phyloP scores from a whole-genome alignment of 1,284 basidiomycete genomes.

The Cutaneotrichosporon cavernicola region DNA sequence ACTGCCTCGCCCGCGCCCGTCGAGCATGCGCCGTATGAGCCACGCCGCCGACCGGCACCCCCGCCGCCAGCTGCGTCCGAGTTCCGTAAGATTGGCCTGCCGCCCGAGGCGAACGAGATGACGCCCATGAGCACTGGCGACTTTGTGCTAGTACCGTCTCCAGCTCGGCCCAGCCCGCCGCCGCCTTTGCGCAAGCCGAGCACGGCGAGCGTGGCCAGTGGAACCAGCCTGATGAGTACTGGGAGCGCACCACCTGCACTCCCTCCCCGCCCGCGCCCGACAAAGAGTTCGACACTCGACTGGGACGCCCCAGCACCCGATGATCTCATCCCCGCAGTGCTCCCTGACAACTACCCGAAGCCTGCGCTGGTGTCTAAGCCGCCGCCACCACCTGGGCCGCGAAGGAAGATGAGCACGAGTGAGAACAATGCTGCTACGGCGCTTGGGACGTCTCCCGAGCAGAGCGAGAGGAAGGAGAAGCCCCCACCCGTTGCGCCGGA shows the following conservation, averaged over 20 bases:
- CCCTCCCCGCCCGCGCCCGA: neutral
- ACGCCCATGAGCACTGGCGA: slow-evolving; percentile 45
- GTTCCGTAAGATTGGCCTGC: slow-evolving; percentile 22
- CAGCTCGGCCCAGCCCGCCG: slow-evolving; percentile 12
- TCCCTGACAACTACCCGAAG: slow-evolving; percentile 14
- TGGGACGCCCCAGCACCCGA: slow-evolving; percentile 18
- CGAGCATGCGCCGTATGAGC: slow-evolving; percentile 17
- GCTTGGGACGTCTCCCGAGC: neutral
- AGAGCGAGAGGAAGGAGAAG: slow-evolving; percentile 1
- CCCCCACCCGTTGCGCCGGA: slow-evolving; percentile 3
- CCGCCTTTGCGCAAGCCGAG: slow-evolving; percentile 9
- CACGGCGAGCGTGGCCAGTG: neutral
- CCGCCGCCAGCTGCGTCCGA: slow-evolving; percentile 21
- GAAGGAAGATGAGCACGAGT: neutral
- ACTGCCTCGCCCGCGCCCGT: slow-evolving; percentile 8
- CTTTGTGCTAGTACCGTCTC: slow-evolving; percentile 40
- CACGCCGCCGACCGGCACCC: slow-evolving; percentile 11
- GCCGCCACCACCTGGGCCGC: neutral
- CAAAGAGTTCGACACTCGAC: slow-evolving; percentile 18
- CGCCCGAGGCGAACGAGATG: slow-evolving; percentile 18
- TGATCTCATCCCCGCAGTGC: slow-evolving; percentile 13
- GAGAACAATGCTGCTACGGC: neutral
- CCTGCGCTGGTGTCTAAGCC: neutral
- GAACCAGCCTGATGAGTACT: neutral
- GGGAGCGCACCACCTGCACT: slow-evolving; percentile 7